Conservation (phyloP, 805 yeast species). For the Groenewaldozyma salmanticensis region DNA sequence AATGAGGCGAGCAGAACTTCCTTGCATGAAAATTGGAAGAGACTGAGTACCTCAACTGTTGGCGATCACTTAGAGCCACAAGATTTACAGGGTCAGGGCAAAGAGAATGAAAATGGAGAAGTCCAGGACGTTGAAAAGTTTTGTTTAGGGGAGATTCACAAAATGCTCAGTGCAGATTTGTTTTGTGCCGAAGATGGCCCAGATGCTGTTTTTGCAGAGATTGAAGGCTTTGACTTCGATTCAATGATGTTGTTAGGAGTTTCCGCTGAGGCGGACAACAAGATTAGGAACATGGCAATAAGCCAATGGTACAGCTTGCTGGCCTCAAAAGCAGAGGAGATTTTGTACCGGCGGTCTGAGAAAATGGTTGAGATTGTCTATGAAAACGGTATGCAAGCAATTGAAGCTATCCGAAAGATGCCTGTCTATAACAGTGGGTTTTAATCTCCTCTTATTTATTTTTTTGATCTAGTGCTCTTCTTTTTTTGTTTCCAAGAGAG, state of each 20-base stretch:
- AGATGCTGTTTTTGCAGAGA: constrained; percentile 1
- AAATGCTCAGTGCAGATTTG: too few relatives aligned
- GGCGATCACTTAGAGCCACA: too few relatives aligned
- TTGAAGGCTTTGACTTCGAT: constrained; percentile 1
- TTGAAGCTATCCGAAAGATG: constrained; percentile 27
- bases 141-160: too few relatives aligned
- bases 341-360: constrained; percentile 38
- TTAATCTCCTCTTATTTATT: too few relatives aligned
- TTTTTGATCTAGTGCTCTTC: too few relatives aligned
- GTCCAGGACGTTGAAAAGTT: too few relatives aligned
- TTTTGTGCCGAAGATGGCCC: background rate
- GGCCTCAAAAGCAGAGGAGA: constrained; percentile 43
- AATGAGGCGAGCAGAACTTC: too few relatives aligned
- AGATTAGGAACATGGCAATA: constrained; percentile 60
- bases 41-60: constrained; percentile 1
- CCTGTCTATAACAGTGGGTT: background rate
- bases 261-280: constrained; percentile 19
- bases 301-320: constrained; percentile 55
- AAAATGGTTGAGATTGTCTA: constrained; percentile 40
- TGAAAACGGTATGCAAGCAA: constrained; percentile 41
- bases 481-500: too few relatives aligned
- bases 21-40: too few relatives aligned
- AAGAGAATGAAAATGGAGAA: too few relatives aligned
- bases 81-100: too few relatives aligned
- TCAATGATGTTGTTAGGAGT: constrained; percentile 2